Base-by-base conservation (phyloP, 2,329 filamentous ascomycete species). In the Acrocalymma vagum region DNA sequence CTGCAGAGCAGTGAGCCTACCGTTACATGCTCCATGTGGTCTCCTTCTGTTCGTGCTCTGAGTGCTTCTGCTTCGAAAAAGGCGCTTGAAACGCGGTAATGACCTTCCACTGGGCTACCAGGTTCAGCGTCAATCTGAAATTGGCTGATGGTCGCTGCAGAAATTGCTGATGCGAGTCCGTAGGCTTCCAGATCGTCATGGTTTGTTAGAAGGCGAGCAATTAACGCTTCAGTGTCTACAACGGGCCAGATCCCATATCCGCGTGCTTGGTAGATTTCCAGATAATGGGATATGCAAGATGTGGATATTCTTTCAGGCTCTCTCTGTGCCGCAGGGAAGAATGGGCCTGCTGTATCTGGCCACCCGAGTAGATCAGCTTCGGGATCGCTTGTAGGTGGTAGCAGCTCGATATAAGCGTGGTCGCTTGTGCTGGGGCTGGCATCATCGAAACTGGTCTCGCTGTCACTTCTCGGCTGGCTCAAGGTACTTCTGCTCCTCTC, bases 181-280 rank as follows among this genome's bases (percentile, higher is more conserved):
- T 68, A 68, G 4, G 62, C 53, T 42, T 67, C 63, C 29, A 59
- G 40, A 24, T 68, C 63, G 18, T 65, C 59, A 5, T 52, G 59
- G 22, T 65, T 47, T 2, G 62, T 66, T 4, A 68, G 48, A 5
- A 68, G 56, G 7, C 60, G 60, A 9, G 60, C 64, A 16, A 61
- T 54, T n/a, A 68, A 41, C 6, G 51, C 42, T 31, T 67, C 62
- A 3, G 60, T 60, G 37, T 68, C 62, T 11, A 66, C 62, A 2
- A 68, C 63, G 21, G 64, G 64, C 64, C 64, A 68, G 21, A 67
- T 67, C 1, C 60, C 51, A 27, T 68, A 65, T 3, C 63, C 64
- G 8, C 63, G 53, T 7, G 44, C 39, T 10, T 62, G 60, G 32
- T 62, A 68, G 20, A 63, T 47, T 11, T 68, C 63, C 15, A 68